Conservation (phyloP, 2,329 filamentous ascomycete species). For the Cladosporium sp. region DNA sequence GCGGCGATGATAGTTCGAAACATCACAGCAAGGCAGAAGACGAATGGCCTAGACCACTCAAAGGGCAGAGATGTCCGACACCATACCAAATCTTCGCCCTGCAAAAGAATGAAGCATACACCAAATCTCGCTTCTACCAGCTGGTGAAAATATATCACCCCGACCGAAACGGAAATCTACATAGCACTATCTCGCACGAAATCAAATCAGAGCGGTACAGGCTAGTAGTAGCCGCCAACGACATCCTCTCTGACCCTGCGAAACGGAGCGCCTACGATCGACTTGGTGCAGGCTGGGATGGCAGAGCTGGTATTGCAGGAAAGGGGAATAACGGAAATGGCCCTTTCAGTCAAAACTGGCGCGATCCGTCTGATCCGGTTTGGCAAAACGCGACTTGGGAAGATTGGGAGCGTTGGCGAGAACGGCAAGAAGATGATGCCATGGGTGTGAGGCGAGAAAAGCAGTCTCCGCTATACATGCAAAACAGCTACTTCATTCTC, state of each 20-base stretch:
- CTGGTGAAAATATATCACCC: conserved; percentile 96
- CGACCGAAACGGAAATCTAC: conserved; percentile 53
- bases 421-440: conserved; percentile 30
- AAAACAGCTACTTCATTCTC: conserved; percentile 71
- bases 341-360: conserved; percentile 31
- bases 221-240: conserved; percentile 79
- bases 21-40: conserved; percentile 17
- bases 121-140: conserved; percentile 78
- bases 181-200: conserved; percentile 51
- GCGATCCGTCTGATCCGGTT: conserved; percentile 43
- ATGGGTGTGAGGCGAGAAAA: conserved; percentile 35
- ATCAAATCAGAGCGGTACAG: conserved; percentile 83
- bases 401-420: conserved; percentile 82
- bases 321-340: conserved; percentile 23
- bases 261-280: conserved; percentile 79
- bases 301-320: conserved; percentile 35
- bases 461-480: conserved; percentile 61
- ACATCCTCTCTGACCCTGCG: conserved; percentile 74
- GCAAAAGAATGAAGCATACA: conserved; percentile 62
- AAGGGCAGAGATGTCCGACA: conserved; percentile 53
- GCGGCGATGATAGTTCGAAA: conserved; percentile 22
- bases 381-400: conserved; percentile 90
- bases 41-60: conserved; percentile 32
- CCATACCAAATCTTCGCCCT: conserved; percentile 84
- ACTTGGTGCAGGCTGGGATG: conserved; percentile 75